Base-by-base conservation (phyloP, 192 early-diverging fungal genomes). In the Umbelopsis sp. region DNA sequence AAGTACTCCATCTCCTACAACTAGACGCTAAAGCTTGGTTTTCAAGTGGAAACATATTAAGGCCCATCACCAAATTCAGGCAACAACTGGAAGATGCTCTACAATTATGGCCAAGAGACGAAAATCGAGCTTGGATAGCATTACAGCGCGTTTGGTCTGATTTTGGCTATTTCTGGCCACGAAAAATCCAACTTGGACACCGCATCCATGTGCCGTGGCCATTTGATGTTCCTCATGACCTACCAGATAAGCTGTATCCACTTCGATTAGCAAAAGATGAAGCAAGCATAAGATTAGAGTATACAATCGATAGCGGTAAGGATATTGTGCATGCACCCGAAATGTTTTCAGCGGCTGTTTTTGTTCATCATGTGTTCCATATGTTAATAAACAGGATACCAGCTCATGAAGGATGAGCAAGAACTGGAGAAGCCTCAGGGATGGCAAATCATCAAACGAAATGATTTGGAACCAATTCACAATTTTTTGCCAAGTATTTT, bases 391-490 rank as follows among this genome's bases (percentile, higher is more conserved):
- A 50, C 20, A 53, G 49, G 48, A 9, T 22, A 47, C 3, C 50
- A 70, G 7, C 21, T 21, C 18, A 44, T 41, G 11, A 15, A 33
- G 41, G 51, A 46, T 30, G 55, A 61, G 12, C 4, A n/a, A 4
- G 25, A 25, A 3, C 5, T 25, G 16, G 27, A 12, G 13, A 23
- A 61, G 18, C 55, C 55, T 3, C 55, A 61, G 30, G 13, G 30
- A 27, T 73, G 71, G 71, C 30, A 20, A 16, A 73, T 73, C 20
- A 73, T 73, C 22, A 73, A 73, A 53, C 64, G 71, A 15, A 55
- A 73, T 22, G 71, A 73, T 73, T 45, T 73, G 3, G 46, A 49
- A 25, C 71, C 71, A 27, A 73, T 73, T 25, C 51, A 73, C 37
- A 65, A 73, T 13, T 73, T 73, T n/a, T 49, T 71, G 27, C 51